phyloP scores from a whole-genome alignment of 176 grass and related monocot species.

The Aegilops umbellulata region DNA sequence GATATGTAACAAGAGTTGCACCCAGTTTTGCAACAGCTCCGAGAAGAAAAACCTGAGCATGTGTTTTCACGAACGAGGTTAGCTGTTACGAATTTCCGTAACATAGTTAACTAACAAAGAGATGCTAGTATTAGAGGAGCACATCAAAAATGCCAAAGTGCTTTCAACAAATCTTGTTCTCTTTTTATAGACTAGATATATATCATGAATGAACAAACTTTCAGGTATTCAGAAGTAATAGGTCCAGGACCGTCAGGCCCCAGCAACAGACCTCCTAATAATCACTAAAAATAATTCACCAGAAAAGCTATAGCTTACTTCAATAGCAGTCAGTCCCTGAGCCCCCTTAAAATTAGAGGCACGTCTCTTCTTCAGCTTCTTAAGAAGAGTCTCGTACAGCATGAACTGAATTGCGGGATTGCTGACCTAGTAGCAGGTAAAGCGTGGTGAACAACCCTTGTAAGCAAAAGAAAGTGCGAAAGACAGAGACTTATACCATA shows the following conservation, averaged over 20 bases:
- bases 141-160: not conserved
- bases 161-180: not conserved
- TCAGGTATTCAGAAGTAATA: slow-evolving; percentile 7
- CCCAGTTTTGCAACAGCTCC: slow-evolving; percentile 95
- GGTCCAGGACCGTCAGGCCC: not conserved
- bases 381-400: slow-evolving; percentile 94
- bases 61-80: slow-evolving; percentile 27
- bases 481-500: slow-evolving; percentile 67
- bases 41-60: slow-evolving; percentile 90
- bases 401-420: slow-evolving; percentile 99
- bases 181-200: not conserved
- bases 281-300: not conserved
- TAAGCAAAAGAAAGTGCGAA: slow-evolving; percentile 8
- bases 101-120: slow-evolving; percentile 3
- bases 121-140: not conserved
- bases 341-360: slow-evolving; percentile 75
- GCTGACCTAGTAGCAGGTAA: slow-evolving; percentile 63
- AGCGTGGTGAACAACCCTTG: slow-evolving; percentile 9
- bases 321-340: slow-evolving; percentile 78
- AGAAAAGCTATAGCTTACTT: slow-evolving; percentile 53
- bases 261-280: not conserved
- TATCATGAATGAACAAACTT: not conserved
- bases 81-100: not conserved
- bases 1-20: slow-evolving; percentile 85
- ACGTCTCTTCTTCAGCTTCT: slow-evolving; percentile 79